phyloP scores from a whole-genome alignment of 2,329 filamentous ascomycete genomes.

The Elsinoe ampelina region DNA sequence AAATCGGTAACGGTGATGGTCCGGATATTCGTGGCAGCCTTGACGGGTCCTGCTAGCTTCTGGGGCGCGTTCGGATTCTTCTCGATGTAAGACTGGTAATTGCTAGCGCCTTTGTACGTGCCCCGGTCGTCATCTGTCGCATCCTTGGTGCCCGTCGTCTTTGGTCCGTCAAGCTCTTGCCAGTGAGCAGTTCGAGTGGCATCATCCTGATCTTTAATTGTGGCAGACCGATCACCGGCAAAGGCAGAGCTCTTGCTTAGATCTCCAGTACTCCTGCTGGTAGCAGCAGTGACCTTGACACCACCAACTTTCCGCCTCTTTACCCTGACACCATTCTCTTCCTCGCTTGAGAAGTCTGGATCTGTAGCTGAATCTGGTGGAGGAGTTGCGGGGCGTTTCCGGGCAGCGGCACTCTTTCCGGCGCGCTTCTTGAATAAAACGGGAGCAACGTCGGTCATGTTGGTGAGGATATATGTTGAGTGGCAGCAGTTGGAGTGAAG shows the following conservation, averaged over 20 bases:
- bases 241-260: slow-evolving; percentile 34
- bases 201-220: slow-evolving; percentile 64
- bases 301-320: slow-evolving; percentile 68
- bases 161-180: slow-evolving; percentile 59
- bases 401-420: slow-evolving; percentile 64
- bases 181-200: slow-evolving; percentile 84
- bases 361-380: slow-evolving; percentile 51
- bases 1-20: slow-evolving; percentile 88
- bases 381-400: slow-evolving; percentile 73
- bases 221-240: slow-evolving; percentile 51
- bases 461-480: slow-evolving; percentile 1
- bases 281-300: slow-evolving; percentile 57
- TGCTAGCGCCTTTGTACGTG: slow-evolving; percentile 67
- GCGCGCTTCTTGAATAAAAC: slow-evolving; percentile 80
- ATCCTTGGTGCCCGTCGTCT: slow-evolving; percentile 20
- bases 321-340: slow-evolving; percentile 64
- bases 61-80: slow-evolving; percentile 66
- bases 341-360: slow-evolving; percentile 63
- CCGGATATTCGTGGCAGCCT: slow-evolving; percentile 79
- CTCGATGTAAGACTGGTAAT: slow-evolving; percentile 64
- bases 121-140: slow-evolving; percentile 39
- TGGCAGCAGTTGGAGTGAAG: neutral
- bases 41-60: slow-evolving; percentile 67
- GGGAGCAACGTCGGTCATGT: slow-evolving; percentile 27
- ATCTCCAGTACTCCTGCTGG: slow-evolving; percentile 31